A percentile compares a stretch with the other conserved stretches of the same genome.
Evolutionary conservation across 176 grass and related monocot species (phyloP).

Genomic region (Triticum dicoccoides): DNA sequence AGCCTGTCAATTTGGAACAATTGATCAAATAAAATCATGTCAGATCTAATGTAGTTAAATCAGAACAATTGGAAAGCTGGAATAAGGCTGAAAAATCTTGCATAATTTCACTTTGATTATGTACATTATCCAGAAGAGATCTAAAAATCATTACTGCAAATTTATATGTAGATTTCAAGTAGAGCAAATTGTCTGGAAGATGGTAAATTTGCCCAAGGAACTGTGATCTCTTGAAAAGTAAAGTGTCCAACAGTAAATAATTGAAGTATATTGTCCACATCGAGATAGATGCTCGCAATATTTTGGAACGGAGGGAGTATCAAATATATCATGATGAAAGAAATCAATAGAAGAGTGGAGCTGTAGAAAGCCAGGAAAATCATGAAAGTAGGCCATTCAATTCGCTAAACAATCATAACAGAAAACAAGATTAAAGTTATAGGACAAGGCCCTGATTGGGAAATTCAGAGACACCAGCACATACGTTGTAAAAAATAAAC

Average conservation of each 20-base stretch:
- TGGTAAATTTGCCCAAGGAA: not conserved
- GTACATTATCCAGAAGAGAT: not conserved
- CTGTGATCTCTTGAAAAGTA: not conserved
- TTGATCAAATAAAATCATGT: not conserved
- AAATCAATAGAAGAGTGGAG: not conserved
- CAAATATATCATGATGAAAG: not conserved
- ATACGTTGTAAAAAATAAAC: not conserved
- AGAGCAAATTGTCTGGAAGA: not conserved
- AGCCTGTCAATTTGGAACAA: constrained; percentile 11
- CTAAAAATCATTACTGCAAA: not conserved
- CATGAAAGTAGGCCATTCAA: not conserved
- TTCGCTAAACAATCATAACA: not conserved
- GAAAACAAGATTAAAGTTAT: not conserved
- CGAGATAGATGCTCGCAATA: not conserved
- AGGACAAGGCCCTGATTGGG: not conserved
- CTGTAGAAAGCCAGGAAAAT: not conserved
- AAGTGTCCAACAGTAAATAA: not conserved
- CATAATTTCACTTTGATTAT: not conserved
- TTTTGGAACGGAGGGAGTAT: not conserved
- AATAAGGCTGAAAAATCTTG: not conserved
- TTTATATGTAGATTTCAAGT: not conserved
- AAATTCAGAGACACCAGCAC: not conserved
- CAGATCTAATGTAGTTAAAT: constrained; percentile 21
- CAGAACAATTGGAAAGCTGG: constrained; percentile 4
- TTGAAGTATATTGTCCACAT: not conserved